A percentile compares a stretch with the other conserved stretches of the same genome.
Conservation (phyloP, 2,329 filamentous ascomycete genomes). For the Trichoderma endophyticum region DNA sequence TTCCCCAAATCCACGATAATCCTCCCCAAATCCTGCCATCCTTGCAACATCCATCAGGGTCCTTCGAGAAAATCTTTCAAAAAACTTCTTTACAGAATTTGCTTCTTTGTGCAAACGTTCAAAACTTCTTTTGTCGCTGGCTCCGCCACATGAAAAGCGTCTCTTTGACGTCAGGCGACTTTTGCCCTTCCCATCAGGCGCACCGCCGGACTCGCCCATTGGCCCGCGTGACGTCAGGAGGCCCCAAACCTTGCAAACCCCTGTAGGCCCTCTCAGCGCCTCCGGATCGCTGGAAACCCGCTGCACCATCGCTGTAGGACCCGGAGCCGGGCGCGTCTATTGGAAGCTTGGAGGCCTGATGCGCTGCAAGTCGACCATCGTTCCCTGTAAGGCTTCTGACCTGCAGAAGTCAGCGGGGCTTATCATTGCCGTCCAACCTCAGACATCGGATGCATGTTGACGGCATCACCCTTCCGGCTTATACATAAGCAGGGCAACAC, state of each 20-base stretch:
- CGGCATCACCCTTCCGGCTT: not conserved
- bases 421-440: not conserved
- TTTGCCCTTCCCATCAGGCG: not conserved
- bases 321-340: not conserved
- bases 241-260: not conserved
- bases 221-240: constrained; percentile 18
- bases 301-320: not conserved
- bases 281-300: not conserved
- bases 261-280: not conserved
- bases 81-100: not conserved
- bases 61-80: not conserved
- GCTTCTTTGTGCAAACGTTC: not conserved
- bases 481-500: not conserved
- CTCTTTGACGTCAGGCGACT: constrained; percentile 18
- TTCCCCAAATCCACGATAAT: not conserved
- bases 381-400: not conserved
- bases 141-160: constrained; percentile 35
- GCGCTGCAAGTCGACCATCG: not conserved
- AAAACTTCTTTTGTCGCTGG: not conserved
- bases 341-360: not conserved
- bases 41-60: not conserved
- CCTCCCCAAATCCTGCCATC: not conserved
- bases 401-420: not conserved
- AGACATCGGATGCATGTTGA: not conserved
- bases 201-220: not conserved